Evolutionary conservation across 805 yeast genomes (phyloP), one percentile per base, ranked within the genome.

Genomic region (Candida germanica): DNA sequence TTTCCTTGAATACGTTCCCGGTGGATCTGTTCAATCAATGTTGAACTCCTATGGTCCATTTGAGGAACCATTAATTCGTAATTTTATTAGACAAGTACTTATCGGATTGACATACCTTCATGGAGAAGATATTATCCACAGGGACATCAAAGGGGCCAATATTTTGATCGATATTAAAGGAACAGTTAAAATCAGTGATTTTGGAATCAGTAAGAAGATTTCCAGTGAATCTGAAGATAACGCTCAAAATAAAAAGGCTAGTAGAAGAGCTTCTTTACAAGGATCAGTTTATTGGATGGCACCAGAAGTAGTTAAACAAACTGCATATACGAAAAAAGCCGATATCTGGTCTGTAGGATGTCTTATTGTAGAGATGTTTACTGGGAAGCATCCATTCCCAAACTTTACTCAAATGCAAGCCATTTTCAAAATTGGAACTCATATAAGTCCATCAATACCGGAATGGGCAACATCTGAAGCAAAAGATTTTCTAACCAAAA

Each of bases 241-340:
- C n/a, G 46, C 28, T 16, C 33, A 21, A 9, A 54, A 53, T 23
- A 54, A 58, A 18, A 61, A 60, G 47, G 52, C 59, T n/a, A 56
- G 66, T 10, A 58, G 70, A 37, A 74, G 97, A 29, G 89, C 86
- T 2, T 87, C 96, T 0, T 63, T 87, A 35, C 97, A 91, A 59
- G 98, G 98, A 0, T 87, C 96, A 39, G 70, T 91, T 0, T 93
- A 83, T 54, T 93, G 98, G 98, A 93, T 93, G 98, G 98, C 98
- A 0, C 98, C 98, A 0, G 98, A 93, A 56, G 98, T 93, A 6
- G 98, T 93, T 12, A 87, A 88, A 51, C 97, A 89, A 53, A 81
- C 86, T 2, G 86, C 88, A 0, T 86, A 91, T 35, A 91, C 98
- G 1, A 80, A 83, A 25, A 87, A 87, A 58, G 95, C 96, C 0